Base-by-base conservation (phyloP, 345 rosid species). In the Eucalyptus coolabah region DNA sequence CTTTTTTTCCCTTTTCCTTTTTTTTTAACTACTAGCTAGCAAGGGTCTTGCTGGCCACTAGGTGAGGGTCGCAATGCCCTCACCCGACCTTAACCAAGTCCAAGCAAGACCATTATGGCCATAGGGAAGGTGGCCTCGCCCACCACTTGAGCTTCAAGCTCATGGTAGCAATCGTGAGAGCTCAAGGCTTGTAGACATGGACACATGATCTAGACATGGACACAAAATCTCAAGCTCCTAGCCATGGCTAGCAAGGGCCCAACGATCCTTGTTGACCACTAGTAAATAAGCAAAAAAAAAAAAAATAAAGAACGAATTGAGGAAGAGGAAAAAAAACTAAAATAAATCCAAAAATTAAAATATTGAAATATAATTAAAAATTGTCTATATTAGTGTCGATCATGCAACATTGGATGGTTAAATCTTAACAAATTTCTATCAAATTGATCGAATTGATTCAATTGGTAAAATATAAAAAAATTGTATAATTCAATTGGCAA, bases 331-430 rank as follows among this genome's bases (percentile, higher is more conserved):
- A 56, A 56, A 24, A 56, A 56, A 23, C 5, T 4, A 24, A 56
- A 56, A 56, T 24, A 4, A 24, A 56, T 56, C 6, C 2, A 54
- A 53, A 53, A 0, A 19, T 53, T 56, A 23, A 56, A 24, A 23
- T 56, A 56, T 4, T 24, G 9, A 24, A 56, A 9, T 56, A 56
- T 56, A 0, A 53, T 53, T 53, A 53, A 53, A 53, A 19, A 53
- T 53, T 19, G 0, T 1, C 0, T 19, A 53, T 19, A 0, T 53
- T 0, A 19, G 0, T 0, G 0, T 19, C 5, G 0, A 53, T 0
- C 11, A 21, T 3, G 0, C 59, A 0, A 53, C 5, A 53, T 53
- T 53, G 2, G 26, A 53, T 53, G 1, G 11, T 53, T 53, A 0
- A 21, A 53, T 21, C 11, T 53, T 53, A 53, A 53, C 0, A 5